These are phyloP conservation scores for Rhexocercosporidium sp. DNA, from an alignment of 2,329 filamentous ascomycete species.

Conservation along the genomic window DNA sequence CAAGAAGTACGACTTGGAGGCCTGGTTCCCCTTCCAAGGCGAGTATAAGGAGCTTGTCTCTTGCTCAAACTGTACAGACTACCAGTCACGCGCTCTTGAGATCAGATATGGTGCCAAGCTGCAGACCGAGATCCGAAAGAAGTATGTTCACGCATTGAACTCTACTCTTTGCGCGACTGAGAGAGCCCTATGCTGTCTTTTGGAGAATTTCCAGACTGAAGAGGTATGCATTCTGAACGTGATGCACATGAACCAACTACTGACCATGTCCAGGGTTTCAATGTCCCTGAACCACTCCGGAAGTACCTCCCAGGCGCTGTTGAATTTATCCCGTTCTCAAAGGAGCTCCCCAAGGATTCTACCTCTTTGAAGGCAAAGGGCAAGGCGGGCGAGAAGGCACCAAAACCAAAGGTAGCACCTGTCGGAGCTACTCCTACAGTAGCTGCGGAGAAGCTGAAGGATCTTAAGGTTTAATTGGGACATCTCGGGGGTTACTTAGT, in stretches of 20 bases:
- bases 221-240: constrained; percentile 59
- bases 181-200: constrained; percentile 87
- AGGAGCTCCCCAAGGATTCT: constrained; percentile 80
- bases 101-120: constrained; percentile 91
- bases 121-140: constrained; percentile 83
- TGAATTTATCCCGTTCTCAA: constrained; percentile 86
- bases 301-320: constrained; percentile 91
- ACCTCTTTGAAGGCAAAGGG: constrained; percentile 61
- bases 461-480: constrained; percentile 35
- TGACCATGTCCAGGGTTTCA: constrained; percentile 63
- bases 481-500: neutral
- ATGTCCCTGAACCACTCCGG: constrained; percentile 80
- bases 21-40: constrained; percentile 94
- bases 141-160: constrained; percentile 93
- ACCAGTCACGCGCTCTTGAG: constrained; percentile 92
- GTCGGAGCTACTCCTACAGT: constrained; percentile 35
- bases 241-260: constrained; percentile 13
- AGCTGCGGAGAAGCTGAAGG: constrained; percentile 46
- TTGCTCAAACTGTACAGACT: constrained; percentile 97
- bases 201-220: constrained; percentile 96
- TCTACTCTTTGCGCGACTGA: constrained; percentile 90
- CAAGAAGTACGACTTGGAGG: constrained; percentile 96
- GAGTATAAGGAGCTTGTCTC: constrained; percentile 99
- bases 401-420: constrained; percentile 38
- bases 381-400: constrained; percentile 38